Base-by-base conservation (phyloP, 2,329 filamentous ascomycete genomes). In the Penicillium sp. region DNA sequence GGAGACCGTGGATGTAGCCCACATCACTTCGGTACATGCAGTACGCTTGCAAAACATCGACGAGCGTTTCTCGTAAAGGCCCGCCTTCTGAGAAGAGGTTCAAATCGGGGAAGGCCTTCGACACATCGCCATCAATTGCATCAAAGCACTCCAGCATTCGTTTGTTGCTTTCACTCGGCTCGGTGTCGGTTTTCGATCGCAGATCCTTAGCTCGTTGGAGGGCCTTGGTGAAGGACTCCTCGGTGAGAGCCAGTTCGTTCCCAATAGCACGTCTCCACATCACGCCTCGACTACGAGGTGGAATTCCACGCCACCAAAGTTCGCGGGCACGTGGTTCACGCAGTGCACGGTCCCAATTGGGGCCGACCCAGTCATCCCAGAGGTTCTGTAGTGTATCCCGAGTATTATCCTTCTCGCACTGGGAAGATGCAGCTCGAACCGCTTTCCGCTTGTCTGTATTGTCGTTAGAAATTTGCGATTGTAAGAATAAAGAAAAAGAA, bases 291-390 rank as follows among this genome's bases (percentile, higher is more conserved):
- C 76, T 77, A 52, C 78, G 77, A 3, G 83, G 76, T 0, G 82
- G 80, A 12, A 87, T 78, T 20, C 84, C 84, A 52, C 82, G 79
- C 84, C 84, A 87, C 82, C 84, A 87, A 29, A 86, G 76, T 64
- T 85, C 82, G 21, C 84, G 77, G 2, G 80, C 83, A 6, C 80
- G 75, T 18, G 77, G 77, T 58, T 84, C 79, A 4, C 74, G 70
- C 57, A 85, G 76, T 24, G 79, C 79, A 1, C 74, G 69, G 36
- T 81, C 78, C 80, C 83, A 86, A 50, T 84, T 79, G 3, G 83
- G 83, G 33, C 83, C 75, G 2, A 86, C 78, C 45, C 84, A 78
- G 55, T 82, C 80, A 52, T 84, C 80, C 84, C 84, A 86, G 54
- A 86, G 83, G 43, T 79, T 77, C 53, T 83, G 77, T 20, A 82